phyloP scores from a whole-genome alignment of 2,329 filamentous ascomycete genomes.

The Cladosporium oxysporum region DNA sequence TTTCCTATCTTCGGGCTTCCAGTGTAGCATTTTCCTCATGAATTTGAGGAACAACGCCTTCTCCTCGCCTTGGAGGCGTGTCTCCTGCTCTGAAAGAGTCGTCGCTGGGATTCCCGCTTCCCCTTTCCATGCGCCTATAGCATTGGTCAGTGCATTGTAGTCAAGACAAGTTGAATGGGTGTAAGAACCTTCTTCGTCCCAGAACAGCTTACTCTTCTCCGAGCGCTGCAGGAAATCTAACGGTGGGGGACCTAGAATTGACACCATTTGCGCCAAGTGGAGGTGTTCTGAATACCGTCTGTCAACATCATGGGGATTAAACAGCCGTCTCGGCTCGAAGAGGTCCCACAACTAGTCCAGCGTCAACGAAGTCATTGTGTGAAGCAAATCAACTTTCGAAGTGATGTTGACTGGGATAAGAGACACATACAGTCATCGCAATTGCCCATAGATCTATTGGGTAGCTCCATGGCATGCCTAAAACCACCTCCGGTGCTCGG shows the following conservation, averaged over 20 bases:
- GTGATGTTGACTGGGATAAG: background rate
- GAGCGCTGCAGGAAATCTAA: constrained; percentile 28
- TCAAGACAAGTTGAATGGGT: constrained; percentile 23
- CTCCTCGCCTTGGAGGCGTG: constrained; percentile 29
- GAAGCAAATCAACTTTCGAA: background rate
- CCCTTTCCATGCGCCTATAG: constrained; percentile 29
- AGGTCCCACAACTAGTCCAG: constrained; percentile 40
- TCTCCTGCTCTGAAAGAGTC: constrained; percentile 26
- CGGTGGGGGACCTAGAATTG: constrained; percentile 32
- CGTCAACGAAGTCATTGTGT: background rate
- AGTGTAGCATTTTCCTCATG: constrained; percentile 40
- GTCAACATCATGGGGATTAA: constrained; percentile 29
- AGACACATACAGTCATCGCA: constrained; percentile 38
- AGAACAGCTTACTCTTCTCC: constrained; percentile 24
- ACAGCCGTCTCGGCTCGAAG: constrained; percentile 39
- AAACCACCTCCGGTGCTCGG: constrained; percentile 42
- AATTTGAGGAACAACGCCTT: constrained; percentile 37
- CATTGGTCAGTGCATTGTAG: constrained; percentile 22
- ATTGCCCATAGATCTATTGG: constrained; percentile 43
- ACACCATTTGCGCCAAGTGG: constrained; percentile 32
- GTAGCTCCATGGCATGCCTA: constrained; percentile 40
- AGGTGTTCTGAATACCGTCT: constrained; percentile 31
- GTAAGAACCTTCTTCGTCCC: constrained; percentile 25
- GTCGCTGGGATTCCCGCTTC: constrained; percentile 24
- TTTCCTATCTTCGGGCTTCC: constrained; percentile 38